Evolutionary conservation across 2,329 filamentous ascomycete species (phyloP).

Genomic region (Aspergillus sp.): DNA sequence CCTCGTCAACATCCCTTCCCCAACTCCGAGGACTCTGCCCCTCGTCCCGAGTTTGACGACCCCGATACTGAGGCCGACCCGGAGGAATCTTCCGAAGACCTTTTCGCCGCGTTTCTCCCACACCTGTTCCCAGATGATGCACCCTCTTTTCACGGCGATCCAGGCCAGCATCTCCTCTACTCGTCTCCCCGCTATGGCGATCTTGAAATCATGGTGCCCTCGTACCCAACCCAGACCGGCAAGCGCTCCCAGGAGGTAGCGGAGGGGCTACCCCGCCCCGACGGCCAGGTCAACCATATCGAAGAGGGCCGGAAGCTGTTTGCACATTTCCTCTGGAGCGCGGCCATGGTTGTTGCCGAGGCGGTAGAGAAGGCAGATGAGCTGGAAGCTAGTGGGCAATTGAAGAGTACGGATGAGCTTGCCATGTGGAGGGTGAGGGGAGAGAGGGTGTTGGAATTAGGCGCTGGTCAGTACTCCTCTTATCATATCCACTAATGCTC

Average conservation of each 20-base stretch:
- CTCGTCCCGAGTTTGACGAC: slow-evolving; percentile 22
- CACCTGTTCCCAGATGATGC: slow-evolving; percentile 60
- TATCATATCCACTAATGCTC: too few relatives aligned
- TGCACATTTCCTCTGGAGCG: slow-evolving; percentile 63
- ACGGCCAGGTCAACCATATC: slow-evolving; percentile 21
- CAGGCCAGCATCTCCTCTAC: slow-evolving; percentile 55
- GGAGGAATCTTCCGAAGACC: slow-evolving; percentile 49
- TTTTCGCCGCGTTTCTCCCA: slow-evolving; percentile 57
- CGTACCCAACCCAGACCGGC: slow-evolving; percentile 44
- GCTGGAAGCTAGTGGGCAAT: slow-evolving; percentile 4
- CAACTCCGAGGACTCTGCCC: slow-evolving; percentile 11
- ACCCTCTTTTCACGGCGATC: slow-evolving; percentile 56
- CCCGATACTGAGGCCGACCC: slow-evolving; percentile 19
- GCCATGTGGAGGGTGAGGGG: slow-evolving; percentile 49
- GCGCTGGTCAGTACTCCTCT: slow-evolving; percentile 52
- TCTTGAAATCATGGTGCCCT: slow-evolving; percentile 44
- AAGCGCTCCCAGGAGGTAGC: slow-evolving; percentile 22
- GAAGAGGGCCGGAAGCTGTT: slow-evolving; percentile 57
- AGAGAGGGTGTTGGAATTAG: slow-evolving; percentile 59
- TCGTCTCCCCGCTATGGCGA: slow-evolving; percentile 44
- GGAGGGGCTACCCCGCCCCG: slow-evolving; percentile 12
- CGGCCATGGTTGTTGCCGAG: slow-evolving; percentile 48
- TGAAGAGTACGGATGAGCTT: slow-evolving; percentile 17
- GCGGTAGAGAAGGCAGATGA: slow-evolving; percentile 39
- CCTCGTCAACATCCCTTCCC: background rate